Base-by-base conservation (phyloP, 2,329 filamentous ascomycete genomes). In the Colletotrichum sublineola region DNA sequence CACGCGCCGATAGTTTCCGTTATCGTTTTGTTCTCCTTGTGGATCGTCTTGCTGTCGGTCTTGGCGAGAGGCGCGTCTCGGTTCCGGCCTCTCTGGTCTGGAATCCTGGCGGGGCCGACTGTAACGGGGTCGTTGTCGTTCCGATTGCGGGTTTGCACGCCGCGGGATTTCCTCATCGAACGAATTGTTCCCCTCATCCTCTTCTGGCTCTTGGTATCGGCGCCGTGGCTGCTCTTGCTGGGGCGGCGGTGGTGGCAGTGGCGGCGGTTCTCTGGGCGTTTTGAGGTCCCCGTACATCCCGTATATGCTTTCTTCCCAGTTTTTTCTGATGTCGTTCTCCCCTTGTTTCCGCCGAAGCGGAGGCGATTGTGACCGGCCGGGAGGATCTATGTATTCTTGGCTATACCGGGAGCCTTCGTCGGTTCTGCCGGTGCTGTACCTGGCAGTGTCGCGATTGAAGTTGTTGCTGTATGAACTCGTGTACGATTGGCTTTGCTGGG, bases 381-480 rank as follows among this genome's bases (percentile, higher is more conserved):
- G 58, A 15, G 44, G 61, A 1, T 70, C 62, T 24, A 24, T 53
- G 12, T 9, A 44, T 4, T 66, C 67, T 46, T 48, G 48, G n/a
- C 67, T 73, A 14, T 71, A 66, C 5, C 57, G 55, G 5, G 55
- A 67, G 61, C 46, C 62, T 29, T 62, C 52, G 1, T 69, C 61
- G 8, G 55, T 70, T 8, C 62, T 63, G 2, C 67, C 67, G 9
- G 71, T 71, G 24, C 71, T 73, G 52, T 67, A 63, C 31, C 71
- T 71, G 18, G 57, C 53, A 15, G 63, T 71, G n/a, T 38, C 31
- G 5, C 67, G 68, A n/a, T 73, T 68, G 29, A 71, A 73, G 63
- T 73, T 73, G 57, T 71, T 73, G 71, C 62, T 73, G 44, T 73
- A 73, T 24, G 71, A 71, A 52, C 56, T 71, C 5, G 57, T 60